Conservation (phyloP, 345 rosid species). For the Garcia nutans region DNA sequence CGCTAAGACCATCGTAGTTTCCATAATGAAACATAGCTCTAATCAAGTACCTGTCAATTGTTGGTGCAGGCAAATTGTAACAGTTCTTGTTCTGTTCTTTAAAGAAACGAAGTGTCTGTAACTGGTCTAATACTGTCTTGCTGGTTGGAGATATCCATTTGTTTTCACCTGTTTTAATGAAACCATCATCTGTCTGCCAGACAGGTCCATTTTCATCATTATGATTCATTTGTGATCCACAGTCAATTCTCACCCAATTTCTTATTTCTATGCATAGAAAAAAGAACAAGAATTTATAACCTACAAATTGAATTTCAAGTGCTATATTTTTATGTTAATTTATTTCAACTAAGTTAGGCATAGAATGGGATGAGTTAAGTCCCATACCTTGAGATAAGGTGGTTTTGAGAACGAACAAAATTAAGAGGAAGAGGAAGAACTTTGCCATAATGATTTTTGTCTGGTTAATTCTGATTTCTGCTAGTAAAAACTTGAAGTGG, state of each 20-base stretch:
- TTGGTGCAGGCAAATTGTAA: neutral
- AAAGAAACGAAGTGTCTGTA: neutral
- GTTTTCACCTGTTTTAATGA: neutral
- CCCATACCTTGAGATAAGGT: neutral
- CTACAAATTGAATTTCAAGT: too few relatives aligned
- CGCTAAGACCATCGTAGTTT: neutral
- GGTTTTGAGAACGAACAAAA: neutral
- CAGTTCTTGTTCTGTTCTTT: conserved; percentile 6
- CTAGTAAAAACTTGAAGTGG: neutral
- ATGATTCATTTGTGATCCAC: neutral
- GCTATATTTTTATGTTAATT: too few relatives aligned
- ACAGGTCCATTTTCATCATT: neutral
- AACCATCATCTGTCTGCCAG: neutral
- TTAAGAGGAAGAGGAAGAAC: neutral
- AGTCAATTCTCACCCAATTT: neutral
- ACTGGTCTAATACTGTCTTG: neutral
- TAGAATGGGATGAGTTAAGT: neutral
- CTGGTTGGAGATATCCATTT: neutral
- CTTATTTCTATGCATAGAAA: neutral
- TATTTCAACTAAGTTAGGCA: too few relatives aligned
- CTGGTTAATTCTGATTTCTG: neutral
- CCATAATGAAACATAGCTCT: neutral
- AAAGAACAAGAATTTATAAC: too few relatives aligned
- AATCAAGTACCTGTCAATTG: neutral
- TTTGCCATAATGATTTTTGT: neutral